phyloP scores from a whole-genome alignment of 2,329 filamentous ascomycete species.

The Fusarium miscanthi region DNA sequence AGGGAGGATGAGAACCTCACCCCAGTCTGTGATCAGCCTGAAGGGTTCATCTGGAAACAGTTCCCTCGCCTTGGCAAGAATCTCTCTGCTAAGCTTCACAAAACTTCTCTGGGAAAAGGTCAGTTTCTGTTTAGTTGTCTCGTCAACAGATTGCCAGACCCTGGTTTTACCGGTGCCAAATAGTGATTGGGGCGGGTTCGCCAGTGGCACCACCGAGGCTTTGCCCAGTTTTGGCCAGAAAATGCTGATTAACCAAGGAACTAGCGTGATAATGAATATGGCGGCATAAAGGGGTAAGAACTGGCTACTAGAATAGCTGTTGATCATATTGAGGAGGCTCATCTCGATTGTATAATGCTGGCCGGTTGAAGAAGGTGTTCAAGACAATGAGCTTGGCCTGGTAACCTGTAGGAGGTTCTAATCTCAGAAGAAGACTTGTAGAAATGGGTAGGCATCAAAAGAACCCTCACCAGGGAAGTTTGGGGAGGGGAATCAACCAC shows the following conservation, averaged over 20 bases:
- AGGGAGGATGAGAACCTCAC: neutral
- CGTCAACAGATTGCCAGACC: neutral
- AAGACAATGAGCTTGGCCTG: rapidly evolving
- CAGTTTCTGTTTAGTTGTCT: neutral
- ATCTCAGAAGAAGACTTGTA: rapidly evolving
- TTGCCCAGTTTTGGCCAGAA: neutral
- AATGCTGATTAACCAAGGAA: neutral
- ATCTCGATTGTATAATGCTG: neutral
- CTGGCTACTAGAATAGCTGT: neutral
- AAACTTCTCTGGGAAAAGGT: neutral
- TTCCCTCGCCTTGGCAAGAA: neutral
- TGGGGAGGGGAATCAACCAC: rapidly evolving
- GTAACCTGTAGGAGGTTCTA: rapidly evolving
- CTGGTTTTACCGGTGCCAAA: neutral
- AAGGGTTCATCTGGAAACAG: neutral
- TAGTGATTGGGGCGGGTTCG: neutral
- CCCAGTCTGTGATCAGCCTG: neutral
- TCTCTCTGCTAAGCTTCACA: neutral
- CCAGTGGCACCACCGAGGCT: neutral
- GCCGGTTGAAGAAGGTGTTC: neutral
- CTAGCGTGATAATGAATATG: neutral
- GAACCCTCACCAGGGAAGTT: rapidly evolving
- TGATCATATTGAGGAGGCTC: neutral
- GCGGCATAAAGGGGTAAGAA: neutral
- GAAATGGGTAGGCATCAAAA: neutral